Base-by-base conservation (phyloP, 1,284 basidiomycete species). In the Fomitopsis betulina region DNA sequence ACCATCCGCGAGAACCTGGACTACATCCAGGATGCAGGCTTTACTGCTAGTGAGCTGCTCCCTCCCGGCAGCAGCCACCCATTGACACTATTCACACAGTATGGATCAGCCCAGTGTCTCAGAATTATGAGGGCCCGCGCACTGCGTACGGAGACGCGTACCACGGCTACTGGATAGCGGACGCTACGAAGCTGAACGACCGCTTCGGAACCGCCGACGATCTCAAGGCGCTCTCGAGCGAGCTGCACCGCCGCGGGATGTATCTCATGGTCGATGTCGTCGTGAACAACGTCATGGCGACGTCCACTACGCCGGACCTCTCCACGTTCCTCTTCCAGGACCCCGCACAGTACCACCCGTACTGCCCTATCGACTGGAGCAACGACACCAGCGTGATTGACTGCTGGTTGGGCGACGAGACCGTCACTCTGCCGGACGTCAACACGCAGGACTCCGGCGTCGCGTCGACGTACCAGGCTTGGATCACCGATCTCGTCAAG, bases 201-300 rank as follows among this genome's bases (percentile, higher is more conserved):
- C 81, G 81, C 42, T 92, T 92, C 65, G 91, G 90, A 12, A 83
- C 85, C 5, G 74, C 82, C 1, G 81, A 85, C 53, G 90, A 93
- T 70, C 81, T 93, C 59, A 85, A 86, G 64, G 82, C 80, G 2
- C 79, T 93, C 50, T 80, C 80, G 15, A 75, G 76, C 27, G 89
- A 87, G 54, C 68, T 92, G 2, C 90, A 93, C 70, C 74, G 76
- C 43, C 81, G 89, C 53, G 80, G 81, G 38, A 93, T 93, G 89
- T 86, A 83, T 67, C 74, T 91, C 62, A 92, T 93, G 91, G 83
- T 91, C 56, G 89, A 92, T 68, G 75, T 92, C 42, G 89, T 90
- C 23, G 83, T 91, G 37, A 92, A 93, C 73, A 85, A 89, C 69
- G 81, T 91, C 39, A 89, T 89, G 73, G 73, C 85, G 1, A 79